These are phyloP conservation scores for Gynochthodes officinalis DNA, from an alignment of 257 asterid genomes.

Conservation along the genomic window DNA sequence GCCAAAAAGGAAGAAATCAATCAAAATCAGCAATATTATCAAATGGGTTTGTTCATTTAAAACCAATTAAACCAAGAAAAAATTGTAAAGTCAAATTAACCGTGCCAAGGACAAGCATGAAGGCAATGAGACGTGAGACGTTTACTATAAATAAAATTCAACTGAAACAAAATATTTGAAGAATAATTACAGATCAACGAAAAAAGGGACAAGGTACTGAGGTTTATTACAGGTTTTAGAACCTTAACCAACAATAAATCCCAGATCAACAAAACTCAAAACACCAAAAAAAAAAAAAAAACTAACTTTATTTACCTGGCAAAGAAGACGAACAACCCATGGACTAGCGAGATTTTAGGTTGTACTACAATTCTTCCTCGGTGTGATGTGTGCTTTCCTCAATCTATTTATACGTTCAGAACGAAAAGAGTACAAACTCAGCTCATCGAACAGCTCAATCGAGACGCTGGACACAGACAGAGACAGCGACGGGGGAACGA, in stretches of 20 bases:
- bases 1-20: neutral
- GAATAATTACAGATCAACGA: neutral
- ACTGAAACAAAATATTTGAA: neutral
- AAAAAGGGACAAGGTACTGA: neutral
- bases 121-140: neutral
- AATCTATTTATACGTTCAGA: neutral
- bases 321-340: conserved; percentile 85
- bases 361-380: neutral
- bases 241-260: neutral
- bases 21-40: neutral
- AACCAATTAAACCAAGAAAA: neutral
- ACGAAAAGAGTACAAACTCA: neutral
- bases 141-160: neutral
- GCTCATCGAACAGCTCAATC: neutral
- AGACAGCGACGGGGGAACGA: no score
- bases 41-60: neutral
- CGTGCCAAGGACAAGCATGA: neutral
- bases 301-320: conserved; percentile 49
- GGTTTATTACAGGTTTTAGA: conserved; percentile 7
- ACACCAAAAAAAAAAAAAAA: neutral
- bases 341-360: conserved; percentile 18
- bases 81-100: neutral
- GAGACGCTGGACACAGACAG: neutral
- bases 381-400: no score
- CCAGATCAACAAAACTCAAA: neutral